Conservation (phyloP, 2,329 filamentous ascomycete genomes). For the Raffaelea arxii region DNA sequence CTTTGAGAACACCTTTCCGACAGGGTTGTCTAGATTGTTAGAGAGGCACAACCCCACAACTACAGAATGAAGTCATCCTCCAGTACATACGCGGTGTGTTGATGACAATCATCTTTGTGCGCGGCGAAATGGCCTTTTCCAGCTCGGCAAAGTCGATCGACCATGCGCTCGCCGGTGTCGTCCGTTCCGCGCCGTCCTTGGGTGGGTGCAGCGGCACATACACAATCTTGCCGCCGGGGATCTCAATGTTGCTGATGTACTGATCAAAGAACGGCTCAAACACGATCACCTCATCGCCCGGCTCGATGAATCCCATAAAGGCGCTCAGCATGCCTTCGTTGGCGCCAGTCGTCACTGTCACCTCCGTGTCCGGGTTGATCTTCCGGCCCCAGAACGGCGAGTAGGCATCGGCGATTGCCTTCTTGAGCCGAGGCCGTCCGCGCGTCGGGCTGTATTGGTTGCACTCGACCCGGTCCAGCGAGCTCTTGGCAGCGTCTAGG, state of each 20-base stretch:
- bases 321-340: slow-evolving; percentile 93
- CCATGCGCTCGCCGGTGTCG: slow-evolving; percentile 83
- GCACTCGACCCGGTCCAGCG: slow-evolving; percentile 85
- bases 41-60: too few relatives aligned
- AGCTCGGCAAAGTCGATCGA: slow-evolving; percentile 75
- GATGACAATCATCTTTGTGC: slow-evolving; percentile 93
- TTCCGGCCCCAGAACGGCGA: slow-evolving; percentile 75
- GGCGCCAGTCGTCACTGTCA: slow-evolving; percentile 87
- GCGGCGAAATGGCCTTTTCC: slow-evolving; percentile 68
- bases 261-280: slow-evolving; percentile 99
- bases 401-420: slow-evolving; percentile 90
- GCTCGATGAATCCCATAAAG: slow-evolving; percentile 95
- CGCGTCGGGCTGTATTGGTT: slow-evolving; percentile 98
- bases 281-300: slow-evolving; percentile 90
- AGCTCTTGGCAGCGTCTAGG: slow-evolving; percentile 80
- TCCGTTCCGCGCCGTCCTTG: slow-evolving; percentile 64
- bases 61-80: too few relatives aligned
- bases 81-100: slow-evolving; percentile 54
- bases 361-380: slow-evolving; percentile 81
- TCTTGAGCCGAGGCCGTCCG: slow-evolving; percentile 81
- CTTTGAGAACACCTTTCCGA: slow-evolving; percentile 87
- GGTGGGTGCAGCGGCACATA: slow-evolving; percentile 95
- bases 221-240: slow-evolving; percentile 89
- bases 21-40: slow-evolving; percentile 93
- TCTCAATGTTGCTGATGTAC: slow-evolving; percentile 98